A percentile compares a stretch with the other conserved stretches of the same genome.
These are phyloP conservation scores for Skeletonema grethae DNA, from an alignment of 108 stramenopile genomes.

Conservation along the genomic window DNA sequence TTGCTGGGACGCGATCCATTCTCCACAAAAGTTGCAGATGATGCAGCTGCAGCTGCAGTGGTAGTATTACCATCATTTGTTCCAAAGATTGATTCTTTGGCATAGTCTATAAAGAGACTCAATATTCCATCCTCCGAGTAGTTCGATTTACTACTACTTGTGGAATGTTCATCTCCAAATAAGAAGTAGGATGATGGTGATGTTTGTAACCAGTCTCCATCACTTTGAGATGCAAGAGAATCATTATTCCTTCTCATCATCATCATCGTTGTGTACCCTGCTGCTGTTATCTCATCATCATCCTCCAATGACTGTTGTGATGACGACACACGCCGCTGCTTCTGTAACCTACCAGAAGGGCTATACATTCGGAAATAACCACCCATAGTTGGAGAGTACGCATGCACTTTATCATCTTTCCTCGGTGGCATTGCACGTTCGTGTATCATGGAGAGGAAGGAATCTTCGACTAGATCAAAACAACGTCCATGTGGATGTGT, in stretches of 20 bases:
- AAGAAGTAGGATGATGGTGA: constrained; percentile 41
- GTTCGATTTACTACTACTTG: not conserved
- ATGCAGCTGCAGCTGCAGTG: not conserved
- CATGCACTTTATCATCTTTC: constrained; percentile 16
- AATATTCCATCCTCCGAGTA: not conserved
- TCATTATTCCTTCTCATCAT: too few species aligned
- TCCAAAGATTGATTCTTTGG: constrained; percentile 16
- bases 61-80: not conserved
- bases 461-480: constrained; percentile 84
- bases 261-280: too few species aligned
- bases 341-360: constrained; percentile 11
- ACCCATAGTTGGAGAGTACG: constrained; percentile 41
- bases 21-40: not conserved
- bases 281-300: not conserved
- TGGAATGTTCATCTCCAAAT: constrained; percentile 24
- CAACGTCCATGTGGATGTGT: constrained; percentile 51
- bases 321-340: not conserved
- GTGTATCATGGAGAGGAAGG: constrained; percentile 61
- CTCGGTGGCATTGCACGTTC: constrained; percentile 27
- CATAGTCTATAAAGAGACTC: not conserved
- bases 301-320: not conserved
- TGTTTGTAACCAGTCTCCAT: constrained; percentile 22
- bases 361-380: constrained; percentile 39
- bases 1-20: not conserved
- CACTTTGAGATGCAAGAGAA: not conserved